Evolutionary conservation across 129 eudicot species (phyloP).

Genomic region (Escallonia rubra): DNA sequence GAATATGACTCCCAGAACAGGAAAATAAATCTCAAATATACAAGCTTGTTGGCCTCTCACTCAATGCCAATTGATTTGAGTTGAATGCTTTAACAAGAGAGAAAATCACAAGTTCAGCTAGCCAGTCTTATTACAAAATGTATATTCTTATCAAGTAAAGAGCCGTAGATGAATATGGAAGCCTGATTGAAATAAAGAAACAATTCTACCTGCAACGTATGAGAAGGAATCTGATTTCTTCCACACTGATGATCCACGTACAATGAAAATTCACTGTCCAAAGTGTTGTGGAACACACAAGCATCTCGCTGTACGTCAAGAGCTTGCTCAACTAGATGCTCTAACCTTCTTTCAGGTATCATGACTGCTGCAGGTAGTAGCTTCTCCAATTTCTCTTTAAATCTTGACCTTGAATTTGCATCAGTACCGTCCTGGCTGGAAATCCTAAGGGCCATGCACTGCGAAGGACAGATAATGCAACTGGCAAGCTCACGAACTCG

Average conservation of each 20-base stretch:
- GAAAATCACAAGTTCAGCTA: too few relatives aligned
- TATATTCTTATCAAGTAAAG: too few relatives aligned
- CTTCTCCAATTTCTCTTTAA: slow-evolving; percentile 29
- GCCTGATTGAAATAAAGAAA: not conserved
- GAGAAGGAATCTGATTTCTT: slow-evolving; percentile 26
- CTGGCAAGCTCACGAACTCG: slow-evolving; percentile 29
- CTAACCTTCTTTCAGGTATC: slow-evolving; percentile 30
- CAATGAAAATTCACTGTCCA: slow-evolving; percentile 27
- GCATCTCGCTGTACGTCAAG: slow-evolving; percentile 26
- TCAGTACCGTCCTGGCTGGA: slow-evolving; percentile 3
- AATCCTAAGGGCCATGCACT: slow-evolving; percentile 7
- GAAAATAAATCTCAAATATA: too few relatives aligned
- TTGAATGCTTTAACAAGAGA: too few relatives aligned
- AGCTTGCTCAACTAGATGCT: slow-evolving; percentile 36
- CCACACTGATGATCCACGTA: slow-evolving; percentile 34
- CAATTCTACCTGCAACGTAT: slow-evolving; percentile 23
- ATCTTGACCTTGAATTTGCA: slow-evolving; percentile 7
- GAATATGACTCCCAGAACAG: too few relatives aligned
- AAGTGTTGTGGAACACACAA: slow-evolving; percentile 32
- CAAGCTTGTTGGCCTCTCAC: too few relatives aligned
- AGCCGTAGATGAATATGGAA: too few relatives aligned
- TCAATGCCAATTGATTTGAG: too few relatives aligned
- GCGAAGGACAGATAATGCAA: slow-evolving; percentile 14
- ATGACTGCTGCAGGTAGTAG: slow-evolving; percentile 30
- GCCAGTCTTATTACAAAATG: too few relatives aligned